Evolutionary conservation across 2,329 filamentous ascomycete species (phyloP), one percentile per base, ranked within the genome.

Genomic region (Geosmithia putterillii): DNA sequence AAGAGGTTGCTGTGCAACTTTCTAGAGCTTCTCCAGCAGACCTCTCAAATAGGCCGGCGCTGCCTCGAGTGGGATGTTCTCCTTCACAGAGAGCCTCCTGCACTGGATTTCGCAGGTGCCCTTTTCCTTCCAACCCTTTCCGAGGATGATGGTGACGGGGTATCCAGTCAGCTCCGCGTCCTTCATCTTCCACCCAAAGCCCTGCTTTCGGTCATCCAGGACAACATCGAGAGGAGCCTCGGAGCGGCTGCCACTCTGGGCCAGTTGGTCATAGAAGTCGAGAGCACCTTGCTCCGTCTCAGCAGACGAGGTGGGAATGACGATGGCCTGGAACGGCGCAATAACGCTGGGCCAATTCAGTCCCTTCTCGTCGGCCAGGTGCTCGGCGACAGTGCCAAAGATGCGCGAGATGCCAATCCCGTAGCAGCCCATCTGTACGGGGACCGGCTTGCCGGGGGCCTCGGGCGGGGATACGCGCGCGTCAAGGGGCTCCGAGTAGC

Each of bases 351-450:
- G 92, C 92, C 92, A 98, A 53, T 86, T 87, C 7, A 96, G 70
- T 0, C 88, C 92, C 54, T 67, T 74, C 3, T 71, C 56, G 51
- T 94, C 86, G 0, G 79, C 72, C 9, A 87, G 68, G 35, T 82
- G 74, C 49, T 90, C 82, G 1, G 89, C 89, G 1, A 92, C 78
- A 2, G 92, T 87, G 8, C 83, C 88, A 47, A 98, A 81, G 52
- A 98, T 80, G 38, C 92, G 82, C 5, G 88, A 94, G 17, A 98
- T 79, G 2, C 92, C 92, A 47, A 98, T 94, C 1, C 92, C 92
- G 57, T 95, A 87, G 58, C 92, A 98, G 44, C 92, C 92, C 92
- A 98, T 98, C 50, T 94, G 79, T 54, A 95, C 73, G 0, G 79
- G 70, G 0, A 78, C 69, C 3, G 48, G 51, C 22, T 50, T 51